A percentile compares a stretch with the other conserved stretches of the same genome.
These are phyloP conservation scores for Xerocomus brunneocitrinus DNA, from an alignment of 768 basidiomycete species.

Conservation along the genomic window DNA sequence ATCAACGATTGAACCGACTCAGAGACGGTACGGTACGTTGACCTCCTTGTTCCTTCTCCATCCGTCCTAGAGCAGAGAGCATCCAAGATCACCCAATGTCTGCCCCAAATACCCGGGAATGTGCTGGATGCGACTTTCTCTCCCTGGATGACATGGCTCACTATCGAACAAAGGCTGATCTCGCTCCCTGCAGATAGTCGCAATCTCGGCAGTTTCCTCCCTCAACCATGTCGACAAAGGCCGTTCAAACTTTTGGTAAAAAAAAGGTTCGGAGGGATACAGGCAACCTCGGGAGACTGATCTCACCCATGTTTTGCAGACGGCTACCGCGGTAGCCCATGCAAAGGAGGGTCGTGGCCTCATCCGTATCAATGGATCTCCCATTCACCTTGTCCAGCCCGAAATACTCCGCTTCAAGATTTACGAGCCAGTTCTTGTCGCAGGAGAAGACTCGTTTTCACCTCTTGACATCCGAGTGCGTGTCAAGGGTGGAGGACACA, in stretches of 20 bases:
- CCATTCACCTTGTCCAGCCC: conserved; percentile 92
- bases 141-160: conserved; percentile 34
- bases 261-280: conserved; percentile 72
- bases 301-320: conserved; percentile 43
- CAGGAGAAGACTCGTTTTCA: conserved; percentile 83
- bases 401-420: conserved; percentile 97
- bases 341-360: conserved; percentile 95
- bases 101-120: conserved; percentile 22
- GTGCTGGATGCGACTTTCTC: conserved; percentile 37
- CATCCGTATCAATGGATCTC: conserved; percentile 94
- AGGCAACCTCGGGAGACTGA: not conserved
- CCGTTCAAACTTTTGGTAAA: conserved; percentile 99
- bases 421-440: conserved; percentile 94
- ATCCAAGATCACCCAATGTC: not conserved
- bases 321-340: conserved; percentile 96
- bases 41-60: conserved; percentile 4
- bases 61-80: not conserved
- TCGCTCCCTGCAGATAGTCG: conserved; percentile 17
- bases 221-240: conserved; percentile 57
- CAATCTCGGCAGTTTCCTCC: conserved; percentile 8
- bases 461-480: conserved; percentile 94
- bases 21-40: conserved; percentile 36
- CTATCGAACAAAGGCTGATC: conserved; percentile 14
- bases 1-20: conserved; percentile 29
- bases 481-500: conserved; percentile 99